A percentile compares a stretch with the other conserved stretches of the same genome.
Evolutionary conservation across 805 yeast genomes (phyloP).

Genomic region (Barnettozyma sp.): DNA sequence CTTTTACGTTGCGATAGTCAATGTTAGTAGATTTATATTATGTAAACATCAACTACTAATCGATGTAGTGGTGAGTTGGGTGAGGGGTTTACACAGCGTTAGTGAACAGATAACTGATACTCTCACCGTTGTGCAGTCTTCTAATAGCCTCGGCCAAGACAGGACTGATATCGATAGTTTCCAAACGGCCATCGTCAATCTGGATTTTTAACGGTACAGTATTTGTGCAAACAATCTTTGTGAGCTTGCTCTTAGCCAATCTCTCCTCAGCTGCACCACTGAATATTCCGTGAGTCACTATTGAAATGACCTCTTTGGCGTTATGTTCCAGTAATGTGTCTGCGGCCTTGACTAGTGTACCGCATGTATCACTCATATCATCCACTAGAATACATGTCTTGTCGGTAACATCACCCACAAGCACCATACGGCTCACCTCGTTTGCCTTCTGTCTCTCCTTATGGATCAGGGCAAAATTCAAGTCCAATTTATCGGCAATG

Average conservation of each 20-base stretch:
- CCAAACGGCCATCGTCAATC: constrained; percentile 53
- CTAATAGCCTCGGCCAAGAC: constrained; percentile 91
- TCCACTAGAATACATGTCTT: constrained; percentile 75
- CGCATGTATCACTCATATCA: constrained; percentile 90
- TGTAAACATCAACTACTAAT: no score
- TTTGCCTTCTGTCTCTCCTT: constrained; percentile 80
- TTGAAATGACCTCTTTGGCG: constrained; percentile 78
- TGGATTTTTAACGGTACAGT: constrained; percentile 79
- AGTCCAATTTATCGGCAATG: constrained; percentile 69
- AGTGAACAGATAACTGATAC: constrained; percentile 79
- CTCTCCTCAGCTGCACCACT: constrained; percentile 77
- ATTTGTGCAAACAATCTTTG: constrained; percentile 82
- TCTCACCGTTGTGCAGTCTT: constrained; percentile 93
- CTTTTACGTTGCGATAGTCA: no score
- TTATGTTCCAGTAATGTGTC: constrained; percentile 62
- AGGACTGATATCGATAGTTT: constrained; percentile 77
- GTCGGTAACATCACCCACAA: constrained; percentile 76
- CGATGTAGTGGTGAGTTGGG: no score
- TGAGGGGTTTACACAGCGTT: constrained; percentile 44
- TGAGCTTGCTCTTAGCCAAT: constrained; percentile 59
- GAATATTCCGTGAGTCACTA: constrained; percentile 93
- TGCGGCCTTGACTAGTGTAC: constrained; percentile 77
- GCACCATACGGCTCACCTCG: constrained; percentile 77
- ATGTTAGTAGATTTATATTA: no score
- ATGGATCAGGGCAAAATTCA: constrained; percentile 78